Conservation (phyloP, 164 flowering plant genomes). For the Piper longum region DNA sequence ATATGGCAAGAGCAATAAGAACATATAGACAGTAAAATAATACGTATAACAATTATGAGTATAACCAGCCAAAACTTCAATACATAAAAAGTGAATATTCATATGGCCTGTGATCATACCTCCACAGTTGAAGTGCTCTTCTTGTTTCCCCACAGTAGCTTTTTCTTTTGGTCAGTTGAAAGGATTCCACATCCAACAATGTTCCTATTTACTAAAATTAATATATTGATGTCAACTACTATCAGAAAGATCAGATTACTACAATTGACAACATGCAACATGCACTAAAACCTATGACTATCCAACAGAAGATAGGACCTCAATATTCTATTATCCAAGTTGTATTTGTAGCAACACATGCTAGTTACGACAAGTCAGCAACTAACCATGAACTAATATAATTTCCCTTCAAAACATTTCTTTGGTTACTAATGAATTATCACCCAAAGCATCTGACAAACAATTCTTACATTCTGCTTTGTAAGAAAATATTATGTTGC, state of each 20-base stretch:
- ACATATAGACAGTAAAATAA: slow-evolving; percentile 2
- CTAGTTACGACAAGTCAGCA: too few species aligned
- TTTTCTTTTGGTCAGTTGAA: slow-evolving; percentile 93
- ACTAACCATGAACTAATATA: too few species aligned
- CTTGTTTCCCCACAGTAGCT: slow-evolving; percentile 88
- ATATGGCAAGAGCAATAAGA: neutral
- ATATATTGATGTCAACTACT: neutral
- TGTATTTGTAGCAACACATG: too few species aligned
- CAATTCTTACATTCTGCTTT: too few species aligned
- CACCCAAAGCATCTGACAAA: too few species aligned
- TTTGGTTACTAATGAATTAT: too few species aligned
- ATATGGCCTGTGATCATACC: slow-evolving; percentile 24
- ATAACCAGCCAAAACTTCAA: neutral
- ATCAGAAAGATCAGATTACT: neutral
- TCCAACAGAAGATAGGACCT: too few species aligned
- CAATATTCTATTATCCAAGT: too few species aligned
- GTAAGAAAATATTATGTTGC: too few species aligned
- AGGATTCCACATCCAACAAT: slow-evolving; percentile 59
- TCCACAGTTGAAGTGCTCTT: slow-evolving; percentile 59
- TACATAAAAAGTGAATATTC: neutral
- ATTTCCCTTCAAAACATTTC: too few species aligned
- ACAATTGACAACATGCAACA: too few species aligned
- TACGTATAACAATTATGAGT: neutral
- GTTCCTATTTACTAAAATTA: slow-evolving; percentile 42
- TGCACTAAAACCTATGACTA: too few species aligned